These are phyloP conservation scores for Aspergillus novofumigatus DNA, from an alignment of 2,329 filamentous ascomycete genomes.

Conservation along the genomic window DNA sequence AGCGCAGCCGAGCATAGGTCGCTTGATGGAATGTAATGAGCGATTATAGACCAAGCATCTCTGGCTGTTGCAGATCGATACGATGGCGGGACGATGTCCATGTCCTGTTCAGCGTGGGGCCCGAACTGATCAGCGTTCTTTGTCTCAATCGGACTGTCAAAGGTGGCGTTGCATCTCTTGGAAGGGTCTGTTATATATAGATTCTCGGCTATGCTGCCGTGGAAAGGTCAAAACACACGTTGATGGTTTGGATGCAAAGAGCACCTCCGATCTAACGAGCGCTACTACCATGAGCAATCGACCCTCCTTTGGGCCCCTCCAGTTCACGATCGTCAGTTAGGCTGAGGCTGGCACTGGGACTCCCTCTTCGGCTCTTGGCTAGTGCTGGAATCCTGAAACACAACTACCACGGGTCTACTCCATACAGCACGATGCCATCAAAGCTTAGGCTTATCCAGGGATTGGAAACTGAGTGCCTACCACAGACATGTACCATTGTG, in stretches of 20 bases:
- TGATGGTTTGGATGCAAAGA: not conserved
- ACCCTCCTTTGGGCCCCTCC: not conserved
- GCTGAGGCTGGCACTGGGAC: no score
- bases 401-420: not conserved
- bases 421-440: not conserved
- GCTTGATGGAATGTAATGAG: constrained; percentile 52
- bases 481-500: not conserved
- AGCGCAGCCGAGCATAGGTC: constrained; percentile 54
- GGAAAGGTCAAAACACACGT: not conserved
- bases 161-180: not conserved
- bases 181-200: not conserved
- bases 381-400: not conserved
- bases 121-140: not conserved
- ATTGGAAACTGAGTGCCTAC: not conserved
- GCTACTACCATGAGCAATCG: not conserved
- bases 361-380: not conserved
- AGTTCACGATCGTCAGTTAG: not conserved
- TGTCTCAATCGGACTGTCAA: not conserved
- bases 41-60: constrained; percentile 54
- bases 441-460: not conserved
- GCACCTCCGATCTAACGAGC: no score
- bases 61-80: constrained; percentile 54
- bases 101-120: constrained; percentile 22
- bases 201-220: not conserved
- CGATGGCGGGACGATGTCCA: constrained; percentile 58